These are phyloP conservation scores for Peniophora sp. DNA, from an alignment of 1,284 basidiomycete genomes.

Conservation along the genomic window DNA sequence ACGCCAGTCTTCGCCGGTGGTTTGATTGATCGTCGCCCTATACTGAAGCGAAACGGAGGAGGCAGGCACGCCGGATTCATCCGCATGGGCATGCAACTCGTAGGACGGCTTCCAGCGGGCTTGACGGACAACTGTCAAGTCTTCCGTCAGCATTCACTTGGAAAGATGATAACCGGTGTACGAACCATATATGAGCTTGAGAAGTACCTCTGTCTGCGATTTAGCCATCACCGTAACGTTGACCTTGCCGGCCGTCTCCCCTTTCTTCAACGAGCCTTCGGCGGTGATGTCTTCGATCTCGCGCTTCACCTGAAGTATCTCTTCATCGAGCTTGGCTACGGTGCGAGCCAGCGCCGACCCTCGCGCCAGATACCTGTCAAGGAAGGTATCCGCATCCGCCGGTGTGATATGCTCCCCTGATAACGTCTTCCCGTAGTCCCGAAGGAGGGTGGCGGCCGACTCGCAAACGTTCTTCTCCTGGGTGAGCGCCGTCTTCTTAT, in stretches of 20 bases:
- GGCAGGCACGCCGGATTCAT: neutral
- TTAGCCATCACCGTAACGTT: constrained; percentile 31
- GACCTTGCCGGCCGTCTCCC: constrained; percentile 26
- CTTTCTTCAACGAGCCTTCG: constrained; percentile 26
- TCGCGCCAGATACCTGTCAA: constrained; percentile 23
- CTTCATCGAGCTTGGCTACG: constrained; percentile 28
- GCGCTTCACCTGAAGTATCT: constrained; percentile 31
- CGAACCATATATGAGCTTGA: constrained; percentile 43
- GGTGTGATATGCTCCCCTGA: constrained; percentile 31
- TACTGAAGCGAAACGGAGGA: neutral
- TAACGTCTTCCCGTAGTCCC: constrained; percentile 35
- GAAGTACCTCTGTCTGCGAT: constrained; percentile 24
- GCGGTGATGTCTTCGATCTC: constrained; percentile 28
- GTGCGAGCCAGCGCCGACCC: constrained; percentile 22
- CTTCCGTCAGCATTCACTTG: too few species aligned
- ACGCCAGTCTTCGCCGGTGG: neutral
- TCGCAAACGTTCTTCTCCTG: constrained; percentile 28
- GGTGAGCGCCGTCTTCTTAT: constrained; percentile 25
- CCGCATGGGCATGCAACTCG: neutral
- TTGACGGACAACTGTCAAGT: neutral
- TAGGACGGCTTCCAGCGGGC: neutral
- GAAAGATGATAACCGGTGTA: neutral
- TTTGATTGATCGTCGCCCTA: neutral
- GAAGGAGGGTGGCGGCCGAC: constrained; percentile 32
- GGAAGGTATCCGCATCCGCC: constrained; percentile 23